These are phyloP conservation scores for Avicennia marina DNA, from an alignment of 257 asterid genomes.

Conservation along the genomic window DNA sequence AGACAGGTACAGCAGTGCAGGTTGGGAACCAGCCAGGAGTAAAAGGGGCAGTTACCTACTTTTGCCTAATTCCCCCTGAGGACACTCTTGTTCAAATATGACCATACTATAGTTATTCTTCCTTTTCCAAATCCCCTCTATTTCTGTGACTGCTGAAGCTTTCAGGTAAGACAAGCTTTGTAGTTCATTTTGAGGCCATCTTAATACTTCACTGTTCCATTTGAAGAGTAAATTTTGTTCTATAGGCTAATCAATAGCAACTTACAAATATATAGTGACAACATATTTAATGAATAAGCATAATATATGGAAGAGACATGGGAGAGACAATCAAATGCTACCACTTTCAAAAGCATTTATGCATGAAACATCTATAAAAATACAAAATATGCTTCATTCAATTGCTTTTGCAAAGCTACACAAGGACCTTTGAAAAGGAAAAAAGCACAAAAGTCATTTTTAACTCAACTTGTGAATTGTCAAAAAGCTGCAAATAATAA, in stretches of 20 bases:
- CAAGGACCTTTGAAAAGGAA: background rate
- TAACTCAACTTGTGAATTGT: background rate
- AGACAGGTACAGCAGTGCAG: too few species aligned
- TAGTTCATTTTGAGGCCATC: slow-evolving; percentile 1
- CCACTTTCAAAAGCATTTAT: background rate
- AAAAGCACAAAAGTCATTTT: background rate
- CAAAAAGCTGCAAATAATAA: background rate
- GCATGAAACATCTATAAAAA: background rate
- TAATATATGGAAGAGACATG: background rate
- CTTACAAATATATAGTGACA: background rate
- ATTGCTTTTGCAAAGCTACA: background rate
- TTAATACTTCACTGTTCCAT: background rate
- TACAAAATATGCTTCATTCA: background rate
- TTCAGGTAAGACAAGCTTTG: slow-evolving; percentile 1
- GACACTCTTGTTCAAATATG: too few species aligned
- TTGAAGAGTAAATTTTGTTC: background rate
- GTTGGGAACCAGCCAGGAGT: too few species aligned
- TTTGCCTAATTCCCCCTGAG: too few species aligned
- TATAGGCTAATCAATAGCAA: background rate
- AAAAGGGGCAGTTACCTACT: too few species aligned
- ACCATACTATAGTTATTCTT: background rate
- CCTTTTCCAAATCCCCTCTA: background rate
- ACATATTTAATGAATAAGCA: background rate
- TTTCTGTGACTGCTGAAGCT: background rate
- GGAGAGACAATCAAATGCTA: background rate